Base-by-base conservation (phyloP, 202 grass and related monocot species). In the Zoysia matrella region DNA sequence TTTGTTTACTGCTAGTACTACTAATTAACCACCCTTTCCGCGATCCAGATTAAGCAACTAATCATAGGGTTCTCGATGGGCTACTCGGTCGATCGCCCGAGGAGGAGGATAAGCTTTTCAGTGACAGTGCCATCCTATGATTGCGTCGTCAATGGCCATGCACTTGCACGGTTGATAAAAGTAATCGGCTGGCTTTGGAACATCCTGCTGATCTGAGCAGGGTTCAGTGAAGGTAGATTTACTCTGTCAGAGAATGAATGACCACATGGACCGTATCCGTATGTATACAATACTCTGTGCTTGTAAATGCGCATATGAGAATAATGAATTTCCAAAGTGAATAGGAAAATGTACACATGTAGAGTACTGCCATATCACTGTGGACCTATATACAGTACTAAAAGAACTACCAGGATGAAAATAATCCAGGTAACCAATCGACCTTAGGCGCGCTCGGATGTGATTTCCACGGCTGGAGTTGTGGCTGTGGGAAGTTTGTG, bases 231-330 rank as follows among this genome's bases (percentile, higher is more conserved):
- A 36, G 30, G 30, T 36, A 44, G 79, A 81, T 61, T 75, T 75
- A 75, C 51, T 67, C 69, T 74, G 76, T 44, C 83, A 67, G 76
- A 85, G 68, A 79, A 85, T 73, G 75, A 67, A 12, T 36, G 30
- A 36, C 30, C 30, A 36, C 30, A 36, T 36, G 30, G 30, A 36
- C 30, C 6, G 6, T 47, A 47, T 47, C 68, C 52, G 69, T 11
- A 60, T 71, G 44, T 76, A 53, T 71, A 47, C 16, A 60, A 36
- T 36, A 36, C 30, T 36, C 30, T 36, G 1, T 36, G 1, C 30
- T 36, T 36, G 30, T 52, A 49, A 45, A 69, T 52, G 41, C 1
- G 13, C 5, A 10, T 45, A 52, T 65, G 74, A 51, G 56, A 36
- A 36, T 36, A 47, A 69, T 69, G 12, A 63, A 41, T 77, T 6